A percentile compares a stretch with the other conserved stretches of the same genome.
Evolutionary conservation across 169 alveolate species (phyloP).

Genomic region (Babesia bigemina): DNA sequence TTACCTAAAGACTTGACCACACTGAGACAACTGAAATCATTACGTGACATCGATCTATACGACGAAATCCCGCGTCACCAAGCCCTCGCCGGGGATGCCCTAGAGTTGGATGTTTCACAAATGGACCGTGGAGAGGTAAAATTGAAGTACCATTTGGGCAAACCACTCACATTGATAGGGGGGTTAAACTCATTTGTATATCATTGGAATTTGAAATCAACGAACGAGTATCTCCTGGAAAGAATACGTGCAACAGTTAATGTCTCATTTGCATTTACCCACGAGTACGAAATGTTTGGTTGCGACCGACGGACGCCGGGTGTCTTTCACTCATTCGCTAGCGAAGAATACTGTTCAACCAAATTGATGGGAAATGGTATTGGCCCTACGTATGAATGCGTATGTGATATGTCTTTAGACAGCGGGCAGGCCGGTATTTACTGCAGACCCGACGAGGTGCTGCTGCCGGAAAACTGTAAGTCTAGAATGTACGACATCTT

Average conservation of each 20-base stretch:
- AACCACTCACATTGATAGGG: neutral
- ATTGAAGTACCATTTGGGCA: neutral
- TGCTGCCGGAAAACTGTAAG: no score
- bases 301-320: neutral
- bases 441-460: no score
- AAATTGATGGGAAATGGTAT: neutral
- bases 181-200: neutral
- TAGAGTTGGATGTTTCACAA: slow-evolving; percentile 8
- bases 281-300: neutral
- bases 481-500: no score
- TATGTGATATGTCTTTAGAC: no score
- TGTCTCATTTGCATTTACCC: neutral
- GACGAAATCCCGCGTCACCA: neutral
- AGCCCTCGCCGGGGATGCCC: slow-evolving; percentile 5
- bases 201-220: neutral
- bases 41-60: no score
- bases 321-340: neutral
- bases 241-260: neutral
- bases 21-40: neutral
- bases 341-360: neutral
- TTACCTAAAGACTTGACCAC: neutral
- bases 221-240: no score
- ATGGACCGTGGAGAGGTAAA: neutral
- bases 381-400: neutral
- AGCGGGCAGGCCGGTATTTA: no score